Base-by-base conservation (phyloP, 2,329 filamentous ascomycete species). In the Gnomoniopsis smithogilvyi region DNA sequence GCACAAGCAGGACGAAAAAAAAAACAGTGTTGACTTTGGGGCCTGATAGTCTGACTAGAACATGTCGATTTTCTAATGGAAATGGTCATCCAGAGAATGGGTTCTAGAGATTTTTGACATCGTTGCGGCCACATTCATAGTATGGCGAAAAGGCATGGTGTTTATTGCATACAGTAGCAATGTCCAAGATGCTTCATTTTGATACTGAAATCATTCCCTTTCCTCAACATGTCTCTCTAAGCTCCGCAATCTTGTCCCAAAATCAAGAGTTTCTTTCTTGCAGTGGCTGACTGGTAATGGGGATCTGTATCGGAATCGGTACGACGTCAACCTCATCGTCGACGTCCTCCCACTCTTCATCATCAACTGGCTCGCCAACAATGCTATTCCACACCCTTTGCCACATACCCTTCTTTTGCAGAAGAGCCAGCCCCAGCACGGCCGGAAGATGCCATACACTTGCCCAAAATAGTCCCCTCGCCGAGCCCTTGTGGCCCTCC, bases 371-470 rank as follows among this genome's bases (percentile, higher is more conserved):
- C 56, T 78, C 74, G 0, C 89, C 89, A 57, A 85, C 78, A 0
- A 90, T 75, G 58, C 85, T 84, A 58, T 80, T 83, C 86, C 89
- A 94, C n/a, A 94, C 84, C 17, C 92, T 82, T 64, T 86, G 83
- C 92, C 91, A 95, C 74, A 96, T 82, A 0, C 93, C 94, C 76
- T 92, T 96, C 82, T 99, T 99, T 74, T 96, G 91, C 57, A 90
- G 84, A 73, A 98, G 88, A 2, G 92, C 94, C 62, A 97, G 78
- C 50, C 97, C 92, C 80, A 99, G 86, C 46, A 98, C 82, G 26
- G 89, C 89, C 0, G 95, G 95, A 51, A 99, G 73, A 76, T 97
- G 93, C 95, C 94, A 98, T 11, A 99, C 92, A 72, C 92, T 96
- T 1, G 95, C 93, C 95, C 95, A 99, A 73, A 99, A 99, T 54